Evolutionary conservation across 2,329 filamentous ascomycete genomes (phyloP), one percentile per base, ranked within the genome.

Genomic region (Xylaria sp.): DNA sequence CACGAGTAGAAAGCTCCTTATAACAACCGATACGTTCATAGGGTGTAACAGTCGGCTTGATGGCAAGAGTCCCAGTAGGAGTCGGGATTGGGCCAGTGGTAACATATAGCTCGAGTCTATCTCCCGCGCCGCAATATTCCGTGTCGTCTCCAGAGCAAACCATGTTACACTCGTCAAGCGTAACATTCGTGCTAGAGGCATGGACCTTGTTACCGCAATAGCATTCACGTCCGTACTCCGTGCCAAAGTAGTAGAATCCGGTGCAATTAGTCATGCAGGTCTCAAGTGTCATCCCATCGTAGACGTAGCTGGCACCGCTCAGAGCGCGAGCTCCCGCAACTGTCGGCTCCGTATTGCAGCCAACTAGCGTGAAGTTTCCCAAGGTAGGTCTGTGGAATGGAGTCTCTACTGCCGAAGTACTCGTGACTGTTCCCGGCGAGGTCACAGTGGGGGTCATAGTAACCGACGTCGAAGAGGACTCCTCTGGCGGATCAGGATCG

Each of bases 151-250:
- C 79, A n/a, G 73, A 75, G 66, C 79, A 82, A 15, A 70, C 63
- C 72, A 81, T 78, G 65, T 74, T 76, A 65, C 77, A 78, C 28
- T 79, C 76, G 28, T 66, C 64, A n/a, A 72, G 54, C n/a, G 72
- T 66, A 14, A 74, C 73, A 37, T 74, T 65, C 28, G 66, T 60
- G 70, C 76, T 78, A 55, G 68, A 73, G 19, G 70, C 40, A 35
- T 72, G 62, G 9, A 83, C 70, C 4, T 70, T 72, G 67, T 84
- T 80, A 35, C 81, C 82, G 70, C 82, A 85, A 67, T 82, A 84
- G 70, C 82, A 84, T 71, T 85, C 82, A 28, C 80, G 76, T 9
- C 82, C 81, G 63, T 82, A 85, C 67, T 85, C 82, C 5, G 82
- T 80, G 2, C 79, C 83, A 74, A 79, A 84, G 66, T 81, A 83